A percentile compares a stretch with the other conserved stretches of the same genome.
These are phyloP conservation scores for Rauvolfia tetraphylla DNA, from an alignment of 257 asterid genomes.

Conservation along the genomic window DNA sequence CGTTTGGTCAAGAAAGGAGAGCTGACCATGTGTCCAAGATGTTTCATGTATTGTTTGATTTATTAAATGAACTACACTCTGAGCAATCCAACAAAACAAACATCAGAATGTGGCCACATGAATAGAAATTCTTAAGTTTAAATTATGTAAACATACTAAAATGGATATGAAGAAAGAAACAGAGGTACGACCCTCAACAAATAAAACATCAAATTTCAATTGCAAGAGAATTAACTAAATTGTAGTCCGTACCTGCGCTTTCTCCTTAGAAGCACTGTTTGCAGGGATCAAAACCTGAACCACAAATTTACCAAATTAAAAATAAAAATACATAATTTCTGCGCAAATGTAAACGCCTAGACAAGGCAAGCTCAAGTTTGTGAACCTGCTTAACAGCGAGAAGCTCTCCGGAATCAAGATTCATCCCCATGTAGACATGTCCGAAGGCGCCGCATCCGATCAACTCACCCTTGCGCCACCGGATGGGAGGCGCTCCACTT, in stretches of 20 bases:
- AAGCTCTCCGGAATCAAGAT: slow-evolving; percentile 76
- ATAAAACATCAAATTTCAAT: not conserved
- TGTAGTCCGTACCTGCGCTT: slow-evolving; percentile 50
- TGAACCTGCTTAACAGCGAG: slow-evolving; percentile 51
- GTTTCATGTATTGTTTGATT: not conserved
- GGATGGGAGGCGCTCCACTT: slow-evolving; percentile 14
- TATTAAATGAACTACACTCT: not conserved
- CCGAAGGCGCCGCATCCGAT: slow-evolving; percentile 79
- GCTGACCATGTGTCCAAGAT: not conserved
- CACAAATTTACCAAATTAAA: slow-evolving; percentile 7
- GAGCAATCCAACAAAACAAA: not conserved
- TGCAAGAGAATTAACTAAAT: not conserved
- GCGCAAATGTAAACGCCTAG: not conserved
- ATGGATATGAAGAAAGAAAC: not conserved
- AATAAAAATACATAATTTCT: not conserved
- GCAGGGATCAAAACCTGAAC: slow-evolving; percentile 64
- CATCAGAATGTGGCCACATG: not conserved
- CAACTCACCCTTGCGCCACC: slow-evolving; percentile 40
- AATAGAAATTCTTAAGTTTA: not conserved
- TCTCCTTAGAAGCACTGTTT: slow-evolving; percentile 54
- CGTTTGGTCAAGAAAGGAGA: not conserved
- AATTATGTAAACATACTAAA: not conserved
- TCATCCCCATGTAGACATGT: slow-evolving; percentile 77
- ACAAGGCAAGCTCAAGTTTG: not conserved
- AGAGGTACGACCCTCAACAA: not conserved